Evolutionary conservation across 2,329 filamentous ascomycete genomes (phyloP).

Genomic region (Didymella keratinophila): DNA sequence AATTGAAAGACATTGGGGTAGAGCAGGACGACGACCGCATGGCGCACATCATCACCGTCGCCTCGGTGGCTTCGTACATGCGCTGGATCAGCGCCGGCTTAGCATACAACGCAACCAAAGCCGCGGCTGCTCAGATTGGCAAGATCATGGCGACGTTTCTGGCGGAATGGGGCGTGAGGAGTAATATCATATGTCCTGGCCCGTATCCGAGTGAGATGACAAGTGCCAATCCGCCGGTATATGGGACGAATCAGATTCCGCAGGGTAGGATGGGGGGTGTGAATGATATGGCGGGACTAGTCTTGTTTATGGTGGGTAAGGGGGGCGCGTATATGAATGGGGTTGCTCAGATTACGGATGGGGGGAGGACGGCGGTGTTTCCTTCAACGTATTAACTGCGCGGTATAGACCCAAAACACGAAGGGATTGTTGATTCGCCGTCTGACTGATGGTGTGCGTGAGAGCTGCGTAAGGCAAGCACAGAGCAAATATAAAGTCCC

Average conservation of each 20-base stretch:
- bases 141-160: slow-evolving; percentile 55
- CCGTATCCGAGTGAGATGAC: slow-evolving; percentile 57
- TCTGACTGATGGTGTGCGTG: no score
- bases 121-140: slow-evolving; percentile 55
- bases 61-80: slow-evolving; percentile 53
- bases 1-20: slow-evolving; percentile 25
- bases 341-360: slow-evolving; percentile 58
- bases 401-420: neutral
- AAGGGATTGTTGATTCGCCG: no score
- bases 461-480: no score
- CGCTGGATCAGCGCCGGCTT: slow-evolving; percentile 48
- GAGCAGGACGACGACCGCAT: slow-evolving; percentile 50
- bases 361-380: slow-evolving; percentile 50
- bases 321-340: slow-evolving; percentile 64
- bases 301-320: slow-evolving; percentile 61
- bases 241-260: slow-evolving; percentile 47
- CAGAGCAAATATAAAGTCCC: neutral
- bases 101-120: slow-evolving; percentile 56
- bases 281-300: slow-evolving; percentile 59
- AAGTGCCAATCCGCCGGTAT: slow-evolving; percentile 36
- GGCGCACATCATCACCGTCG: slow-evolving; percentile 58
- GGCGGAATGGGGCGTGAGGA: slow-evolving; percentile 55
- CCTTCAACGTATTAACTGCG: slow-evolving; percentile 44
- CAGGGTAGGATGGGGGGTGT: slow-evolving; percentile 51
- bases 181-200: slow-evolving; percentile 58